Base-by-base conservation (phyloP, 2,329 filamentous ascomycete genomes). In the Verticillium nubilum region DNA sequence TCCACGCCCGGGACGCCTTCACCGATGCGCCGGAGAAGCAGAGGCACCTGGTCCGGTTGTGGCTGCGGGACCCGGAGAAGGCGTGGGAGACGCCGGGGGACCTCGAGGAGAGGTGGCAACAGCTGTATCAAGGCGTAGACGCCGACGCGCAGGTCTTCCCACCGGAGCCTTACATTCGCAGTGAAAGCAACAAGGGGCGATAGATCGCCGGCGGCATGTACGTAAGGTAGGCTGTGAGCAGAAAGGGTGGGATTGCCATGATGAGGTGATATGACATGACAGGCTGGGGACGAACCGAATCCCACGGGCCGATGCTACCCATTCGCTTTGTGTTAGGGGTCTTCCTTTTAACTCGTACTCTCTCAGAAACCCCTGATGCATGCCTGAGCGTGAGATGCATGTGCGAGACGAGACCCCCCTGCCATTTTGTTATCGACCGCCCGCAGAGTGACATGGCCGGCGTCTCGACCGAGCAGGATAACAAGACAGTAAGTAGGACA, bases 131-230 rank as follows among this genome's bases (percentile, higher is more conserved):
- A 1, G 79, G 74, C 3, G 76, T 86, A 3, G 78, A 71, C 2
- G 72, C 78, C 0, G 81, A 85, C 62, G 78, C 74, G 12, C 74
- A 81, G 35, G 78, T 85, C 0, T 82, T 87, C 58, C 84, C 84
- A 0, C 70, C 86, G 2, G 80, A 87, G 66, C 81, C 83, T 3
- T 62, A 62, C 29, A 67, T 71, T 54, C 63, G 68, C 26, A 70
- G 66, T 25, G 64, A 63, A 9, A 67, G 68, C 23, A 64, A 66
- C 31, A 47, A 47, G 42, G 42, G n/a, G 42, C 42, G 42, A 25
- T 47, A 47, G 42, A 47, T 23, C 17, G 17, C 19, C 17, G 13
- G 13, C 9, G 42, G 42, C 42, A 23, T n/a, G n/a, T 4, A 37
- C 12, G 33, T 5, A 15, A 17, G 33, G n/a, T 5, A 19, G 42